Conservation (phyloP, 176 grass and related monocot species). For the Alloteropsis semialata region DNA sequence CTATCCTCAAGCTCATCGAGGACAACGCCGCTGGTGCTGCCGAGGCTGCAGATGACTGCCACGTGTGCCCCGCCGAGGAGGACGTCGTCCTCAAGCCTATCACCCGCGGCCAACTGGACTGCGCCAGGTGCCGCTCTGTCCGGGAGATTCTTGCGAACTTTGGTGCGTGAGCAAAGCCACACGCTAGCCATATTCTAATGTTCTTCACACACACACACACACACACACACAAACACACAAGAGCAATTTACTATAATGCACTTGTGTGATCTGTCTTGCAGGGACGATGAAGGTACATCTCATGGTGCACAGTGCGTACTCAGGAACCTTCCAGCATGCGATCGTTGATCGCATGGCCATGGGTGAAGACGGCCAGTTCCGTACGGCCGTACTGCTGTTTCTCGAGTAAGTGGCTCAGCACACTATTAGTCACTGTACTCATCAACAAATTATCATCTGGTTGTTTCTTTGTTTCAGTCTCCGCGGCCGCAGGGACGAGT, state of each 20-base stretch:
- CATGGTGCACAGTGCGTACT: not conserved
- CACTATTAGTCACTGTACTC: not conserved
- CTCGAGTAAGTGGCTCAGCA: not conserved
- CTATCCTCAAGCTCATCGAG: not conserved
- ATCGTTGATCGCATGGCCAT: not conserved
- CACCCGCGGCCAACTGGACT: not conserved
- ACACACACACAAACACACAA: not conserved
- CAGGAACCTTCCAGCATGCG: not conserved
- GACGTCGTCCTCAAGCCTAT: not conserved
- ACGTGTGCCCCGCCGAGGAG: not conserved
- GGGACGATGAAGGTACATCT: not conserved
- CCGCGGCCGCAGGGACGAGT: not conserved
- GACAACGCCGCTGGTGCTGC: not conserved
- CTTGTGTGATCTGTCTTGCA: not conserved
- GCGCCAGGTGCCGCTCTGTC: not conserved
- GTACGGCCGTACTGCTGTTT: too few relatives aligned
- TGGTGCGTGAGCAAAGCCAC: not conserved
- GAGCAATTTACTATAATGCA: not conserved
- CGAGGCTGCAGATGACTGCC: not conserved
- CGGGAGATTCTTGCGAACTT: not conserved
- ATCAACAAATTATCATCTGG: too few relatives aligned
- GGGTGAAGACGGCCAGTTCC: not conserved
- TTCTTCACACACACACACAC: not conserved
- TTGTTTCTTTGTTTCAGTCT: not conserved
- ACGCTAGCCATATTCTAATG: not conserved